These are phyloP conservation scores for Diversispora eburnea DNA, from an alignment of 192 early-diverging fungal genomes.

Conservation along the genomic window DNA sequence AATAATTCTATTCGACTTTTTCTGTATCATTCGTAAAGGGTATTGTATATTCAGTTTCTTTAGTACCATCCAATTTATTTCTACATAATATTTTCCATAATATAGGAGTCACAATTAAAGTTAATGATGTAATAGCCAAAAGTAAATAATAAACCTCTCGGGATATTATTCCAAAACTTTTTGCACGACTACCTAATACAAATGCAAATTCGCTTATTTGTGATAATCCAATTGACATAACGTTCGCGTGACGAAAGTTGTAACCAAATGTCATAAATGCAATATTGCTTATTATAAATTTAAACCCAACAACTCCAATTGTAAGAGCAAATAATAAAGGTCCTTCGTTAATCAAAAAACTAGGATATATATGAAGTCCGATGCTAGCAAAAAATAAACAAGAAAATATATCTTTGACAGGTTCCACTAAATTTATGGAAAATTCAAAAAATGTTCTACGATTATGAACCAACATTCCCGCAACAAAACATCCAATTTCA, in stretches of 20 bases:
- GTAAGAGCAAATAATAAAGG: slow-evolving; percentile 46
- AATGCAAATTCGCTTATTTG: slow-evolving; percentile 60
- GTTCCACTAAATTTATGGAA: slow-evolving; percentile 40
- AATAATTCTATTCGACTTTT: too few relatives aligned
- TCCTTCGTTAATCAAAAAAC: slow-evolving; percentile 49
- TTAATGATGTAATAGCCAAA: slow-evolving; percentile 47
- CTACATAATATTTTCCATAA: slow-evolving; percentile 41
- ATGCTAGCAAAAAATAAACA: slow-evolving; percentile 58
- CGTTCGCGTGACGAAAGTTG: slow-evolving; percentile 31
- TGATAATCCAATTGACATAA: slow-evolving; percentile 48
- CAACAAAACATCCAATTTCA: slow-evolving; percentile 58
- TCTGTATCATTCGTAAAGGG: too few relatives aligned
- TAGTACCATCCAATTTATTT: neutral
- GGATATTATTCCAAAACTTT: slow-evolving; percentile 47
- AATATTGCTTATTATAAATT: slow-evolving; percentile 36
- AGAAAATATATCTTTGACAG: slow-evolving; percentile 50
- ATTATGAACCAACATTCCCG: slow-evolving; percentile 50
- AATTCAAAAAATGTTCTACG: slow-evolving; percentile 42
- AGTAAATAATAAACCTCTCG: slow-evolving; percentile 55
- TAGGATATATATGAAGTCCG: slow-evolving; percentile 57
- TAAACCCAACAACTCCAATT: slow-evolving; percentile 44
- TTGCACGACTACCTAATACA: slow-evolving; percentile 54
- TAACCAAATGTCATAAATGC: slow-evolving; percentile 44
- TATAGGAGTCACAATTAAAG: slow-evolving; percentile 49
- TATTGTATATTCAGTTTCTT: too few relatives aligned